Base-by-base conservation (phyloP, 371 early-diverging fungal species). In the Zopfochytrium polystomum region DNA sequence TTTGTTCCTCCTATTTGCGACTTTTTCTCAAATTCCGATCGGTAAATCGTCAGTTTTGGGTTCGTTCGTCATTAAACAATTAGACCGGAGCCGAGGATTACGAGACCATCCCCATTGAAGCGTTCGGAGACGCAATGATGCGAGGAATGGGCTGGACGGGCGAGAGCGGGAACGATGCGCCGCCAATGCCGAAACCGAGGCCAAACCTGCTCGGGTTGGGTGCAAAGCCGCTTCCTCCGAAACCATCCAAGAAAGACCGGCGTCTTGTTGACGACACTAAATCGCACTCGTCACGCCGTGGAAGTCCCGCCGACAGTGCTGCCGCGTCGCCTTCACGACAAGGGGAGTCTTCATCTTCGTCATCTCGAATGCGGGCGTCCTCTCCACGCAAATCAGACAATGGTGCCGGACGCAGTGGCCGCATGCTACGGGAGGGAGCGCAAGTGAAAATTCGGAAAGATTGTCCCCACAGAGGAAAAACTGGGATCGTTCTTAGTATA, bases 81-180 rank as follows among this genome's bases (percentile, higher is more conserved):
- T n/a, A n/a, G n/a, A n/a, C 87, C 0, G 80, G 86, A 0, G 70
- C 89, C 60, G 91, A 89, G 2, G 87, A 89, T 45, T 95, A 94
- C 61, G 90, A 88, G 42, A 73, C 82, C 0, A 83, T 92, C 0
- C 93, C 96, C 2, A 86, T 96, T 0, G 90, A 91, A 47, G 86
- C 88, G 49, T 94, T 95, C 80, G 96, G 96, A 0, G 83, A 83
- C 0, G 95, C 94, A 0, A 69, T 95, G 57, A 68, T 96, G 52
- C 80, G 92, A 30, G 93, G 95, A 1, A 89, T 96, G 86, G 96
- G 96, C 0, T 95, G 94, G 93, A 84, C 78, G 43, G 87, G 88
- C 46, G 90, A 90, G 60, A 68, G 61, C 45, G 67, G 35, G 47
- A 55, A 52, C 68, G 63, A 75, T 72, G 69, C 67, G 74, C 68